Percentiles rank a stretch among this genome's conserved stretches.
Conservation (phyloP, 139 green algal genomes). For the Auxenochlorella protothecoides region DNA sequence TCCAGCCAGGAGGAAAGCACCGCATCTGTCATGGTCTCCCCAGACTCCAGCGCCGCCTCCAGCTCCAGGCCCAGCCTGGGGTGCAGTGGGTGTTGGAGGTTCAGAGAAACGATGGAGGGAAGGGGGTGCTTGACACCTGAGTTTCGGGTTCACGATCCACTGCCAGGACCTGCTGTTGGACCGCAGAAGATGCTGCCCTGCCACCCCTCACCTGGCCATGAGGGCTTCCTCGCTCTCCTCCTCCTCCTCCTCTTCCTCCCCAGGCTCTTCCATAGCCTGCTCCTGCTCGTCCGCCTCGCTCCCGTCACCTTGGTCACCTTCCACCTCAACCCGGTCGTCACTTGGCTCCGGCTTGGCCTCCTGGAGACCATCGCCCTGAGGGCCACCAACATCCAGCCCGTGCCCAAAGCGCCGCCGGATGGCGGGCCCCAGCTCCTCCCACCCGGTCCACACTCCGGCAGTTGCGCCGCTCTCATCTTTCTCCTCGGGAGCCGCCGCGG, state of each 20-base stretch:
- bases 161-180: neutral
- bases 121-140: too few relatives aligned
- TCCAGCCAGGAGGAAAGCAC: slow-evolving; percentile 17
- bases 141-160: too few relatives aligned
- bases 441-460: slow-evolving; percentile 24
- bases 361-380: neutral
- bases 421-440: slow-evolving; percentile 24
- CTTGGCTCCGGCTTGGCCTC: neutral
- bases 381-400: neutral
- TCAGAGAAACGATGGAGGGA: neutral
- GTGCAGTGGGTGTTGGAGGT: neutral
- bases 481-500: neutral
- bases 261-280: slow-evolving; percentile 17
- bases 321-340: neutral
- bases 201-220: neutral
- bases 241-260: slow-evolving; percentile 27
- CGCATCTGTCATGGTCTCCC: slow-evolving; percentile 16
- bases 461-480: neutral
- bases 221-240: neutral
- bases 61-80: slow-evolving; percentile 45
- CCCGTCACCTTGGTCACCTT: slow-evolving; percentile 1
- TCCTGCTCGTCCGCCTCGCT: slow-evolving; percentile 8
- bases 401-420: slow-evolving; percentile 7
- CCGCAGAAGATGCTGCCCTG: too few relatives aligned
- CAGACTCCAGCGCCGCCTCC: slow-evolving; percentile 39